Conservation (phyloP, 2,329 filamentous ascomycete species). For the Gaeumannomyces sp. region DNA sequence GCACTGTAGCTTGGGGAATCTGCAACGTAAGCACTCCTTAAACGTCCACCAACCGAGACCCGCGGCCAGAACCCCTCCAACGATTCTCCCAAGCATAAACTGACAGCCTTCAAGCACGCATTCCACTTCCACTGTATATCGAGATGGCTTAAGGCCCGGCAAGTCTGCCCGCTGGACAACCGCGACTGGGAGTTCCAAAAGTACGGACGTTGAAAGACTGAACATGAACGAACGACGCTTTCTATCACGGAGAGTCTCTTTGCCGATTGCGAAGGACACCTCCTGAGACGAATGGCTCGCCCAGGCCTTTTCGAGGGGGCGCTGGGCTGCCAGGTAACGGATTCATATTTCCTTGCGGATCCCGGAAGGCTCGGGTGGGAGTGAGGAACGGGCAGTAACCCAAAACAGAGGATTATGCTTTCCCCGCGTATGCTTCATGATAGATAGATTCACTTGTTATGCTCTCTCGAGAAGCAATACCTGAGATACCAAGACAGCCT, state of each 20-base stretch:
- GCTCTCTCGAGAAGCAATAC: neutral
- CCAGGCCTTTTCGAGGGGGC: neutral
- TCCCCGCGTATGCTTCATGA: neutral
- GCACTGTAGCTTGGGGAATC: constrained; percentile 97
- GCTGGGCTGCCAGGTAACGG: neutral
- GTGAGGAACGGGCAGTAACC: neutral
- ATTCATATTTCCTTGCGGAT: neutral
- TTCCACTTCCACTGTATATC: constrained; percentile 99
- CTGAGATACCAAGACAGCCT: neutral
- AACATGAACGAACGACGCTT: neutral
- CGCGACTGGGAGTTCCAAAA: constrained; percentile 99
- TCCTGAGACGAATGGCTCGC: neutral
- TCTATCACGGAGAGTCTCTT: neutral
- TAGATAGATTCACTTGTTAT: constrained; percentile 1
- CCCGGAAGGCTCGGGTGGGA: neutral
- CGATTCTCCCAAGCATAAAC: neutral
- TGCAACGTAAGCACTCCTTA: constrained; percentile 74
- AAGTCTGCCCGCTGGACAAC: constrained; percentile 96
- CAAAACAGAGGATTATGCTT: neutral
- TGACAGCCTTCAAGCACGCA: constrained; percentile 61
- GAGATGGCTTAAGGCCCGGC: constrained; percentile 97
- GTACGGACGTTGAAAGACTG: constrained; percentile 62
- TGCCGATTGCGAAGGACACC: neutral
- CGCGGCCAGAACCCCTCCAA: neutral
- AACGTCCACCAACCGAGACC: constrained; percentile 16